Evolutionary conservation across 768 basidiomycete genomes (phyloP).

Genomic region (Gymnopilus junonius): DNA sequence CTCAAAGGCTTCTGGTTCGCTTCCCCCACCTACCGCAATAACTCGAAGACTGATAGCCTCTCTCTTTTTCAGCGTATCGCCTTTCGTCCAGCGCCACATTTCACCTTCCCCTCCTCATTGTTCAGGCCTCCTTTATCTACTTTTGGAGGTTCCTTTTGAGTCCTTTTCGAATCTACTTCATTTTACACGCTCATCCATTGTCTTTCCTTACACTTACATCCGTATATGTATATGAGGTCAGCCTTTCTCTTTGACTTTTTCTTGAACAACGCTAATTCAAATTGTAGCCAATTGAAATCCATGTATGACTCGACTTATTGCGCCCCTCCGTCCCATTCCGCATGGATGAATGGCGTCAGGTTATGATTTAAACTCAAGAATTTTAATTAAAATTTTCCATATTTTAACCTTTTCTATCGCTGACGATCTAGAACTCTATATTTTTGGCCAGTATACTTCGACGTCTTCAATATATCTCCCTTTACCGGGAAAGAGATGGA

Average conservation of each 20-base stretch:
- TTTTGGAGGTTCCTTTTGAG: too few species aligned
- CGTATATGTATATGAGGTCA: not conserved
- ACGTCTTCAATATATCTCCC: constrained; percentile 1
- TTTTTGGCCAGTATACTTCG: not conserved
- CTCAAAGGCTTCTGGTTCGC: not conserved
- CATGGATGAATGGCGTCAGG: not conserved
- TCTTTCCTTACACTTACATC: not conserved
- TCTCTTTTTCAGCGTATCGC: not conserved
- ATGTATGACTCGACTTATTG: not conserved
- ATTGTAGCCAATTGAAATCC: not conserved
- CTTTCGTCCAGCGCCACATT: not conserved
- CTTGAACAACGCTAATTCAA: not conserved
- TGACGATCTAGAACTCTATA: not conserved
- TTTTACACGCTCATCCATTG: too few species aligned
- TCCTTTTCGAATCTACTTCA: too few species aligned
- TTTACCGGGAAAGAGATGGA: not conserved
- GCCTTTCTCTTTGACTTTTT: not conserved
- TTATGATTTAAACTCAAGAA: not conserved
- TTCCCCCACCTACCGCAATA: not conserved
- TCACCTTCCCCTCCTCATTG: not conserved
- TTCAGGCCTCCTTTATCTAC: not conserved
- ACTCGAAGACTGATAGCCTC: not conserved
- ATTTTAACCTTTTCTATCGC: not conserved
- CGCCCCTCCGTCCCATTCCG: not conserved
- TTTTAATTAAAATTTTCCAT: not conserved